Conservation (phyloP, 495 filamentous ascomycete species). For the Penicillium crystallinum region DNA sequence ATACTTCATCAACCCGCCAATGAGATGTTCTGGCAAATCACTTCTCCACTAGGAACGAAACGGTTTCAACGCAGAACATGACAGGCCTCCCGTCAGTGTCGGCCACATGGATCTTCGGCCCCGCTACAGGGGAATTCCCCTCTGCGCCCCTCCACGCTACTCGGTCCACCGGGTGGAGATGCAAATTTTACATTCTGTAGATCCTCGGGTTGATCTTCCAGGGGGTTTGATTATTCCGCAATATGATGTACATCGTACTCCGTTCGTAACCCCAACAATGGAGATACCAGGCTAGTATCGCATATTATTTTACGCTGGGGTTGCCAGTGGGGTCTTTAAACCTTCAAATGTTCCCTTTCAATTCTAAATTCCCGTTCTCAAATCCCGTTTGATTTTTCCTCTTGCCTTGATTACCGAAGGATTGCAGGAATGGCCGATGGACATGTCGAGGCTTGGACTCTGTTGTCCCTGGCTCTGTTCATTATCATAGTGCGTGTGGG, state of each 20-base stretch:
- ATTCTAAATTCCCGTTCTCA: background rate
- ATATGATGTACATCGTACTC: background rate
- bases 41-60: background rate
- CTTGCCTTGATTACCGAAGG: background rate
- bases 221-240: background rate
- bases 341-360: background rate
- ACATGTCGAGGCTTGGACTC: constrained; percentile 40
- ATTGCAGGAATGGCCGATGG: constrained; percentile 11
- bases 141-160: background rate
- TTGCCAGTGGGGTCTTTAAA: background rate
- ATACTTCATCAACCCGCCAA: background rate
- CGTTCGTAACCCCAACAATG: background rate
- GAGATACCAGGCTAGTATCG: background rate
- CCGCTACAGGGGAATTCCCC: background rate
- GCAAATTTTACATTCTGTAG: background rate
- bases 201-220: background rate
- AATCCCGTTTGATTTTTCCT: background rate
- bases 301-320: background rate
- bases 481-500: constrained; percentile 41
- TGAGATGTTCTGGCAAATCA: background rate
- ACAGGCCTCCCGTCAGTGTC: background rate
- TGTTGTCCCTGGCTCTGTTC: constrained; percentile 41
- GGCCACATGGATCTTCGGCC: background rate
- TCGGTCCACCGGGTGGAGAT: background rate
- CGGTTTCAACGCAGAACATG: background rate